Percentiles rank a stretch among this genome's conserved stretches.
phyloP scores from a whole-genome alignment of 2,329 filamentous ascomycete genomes.

The Talaromyces marneffei region DNA sequence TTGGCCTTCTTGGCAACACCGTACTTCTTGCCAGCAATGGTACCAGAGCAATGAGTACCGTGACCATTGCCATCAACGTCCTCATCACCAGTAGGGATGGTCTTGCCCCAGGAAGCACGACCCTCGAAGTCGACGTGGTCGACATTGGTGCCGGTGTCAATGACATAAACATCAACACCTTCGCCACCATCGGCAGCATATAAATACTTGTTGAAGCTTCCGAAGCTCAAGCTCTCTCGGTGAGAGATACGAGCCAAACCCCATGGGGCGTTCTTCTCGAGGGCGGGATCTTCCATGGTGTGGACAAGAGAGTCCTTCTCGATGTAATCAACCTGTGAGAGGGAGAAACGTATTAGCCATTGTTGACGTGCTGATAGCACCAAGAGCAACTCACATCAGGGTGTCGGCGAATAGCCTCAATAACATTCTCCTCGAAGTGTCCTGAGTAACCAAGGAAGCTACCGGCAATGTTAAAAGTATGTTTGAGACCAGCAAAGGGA shows the following conservation, averaged over 20 bases:
- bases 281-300: conserved; percentile 59
- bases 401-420: conserved; percentile 89
- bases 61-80: conserved; percentile 96
- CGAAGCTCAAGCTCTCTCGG: conserved; percentile 77
- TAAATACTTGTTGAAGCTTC: conserved; percentile 97
- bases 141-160: conserved; percentile 92
- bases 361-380: neutral
- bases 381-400: conserved; percentile 79
- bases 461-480: conserved; percentile 88
- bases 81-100: conserved; percentile 75
- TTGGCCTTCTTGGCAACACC: conserved; percentile 99
- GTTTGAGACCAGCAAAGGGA: conserved; percentile 80
- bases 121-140: conserved; percentile 97
- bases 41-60: conserved; percentile 98
- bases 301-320: conserved; percentile 92
- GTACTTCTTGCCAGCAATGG: conserved; percentile 96
- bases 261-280: conserved; percentile 95
- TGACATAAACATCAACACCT: conserved; percentile 97
- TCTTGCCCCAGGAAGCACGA: conserved; percentile 94
- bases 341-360: conserved; percentile 11
- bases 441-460: conserved; percentile 86
- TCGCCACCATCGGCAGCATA: conserved; percentile 86
- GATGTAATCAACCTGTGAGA: conserved; percentile 78
- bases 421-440: conserved; percentile 87
- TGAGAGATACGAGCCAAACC: conserved; percentile 97